These are phyloP conservation scores for Ophiostoma sp. DNA, from an alignment of 2,329 filamentous ascomycete genomes.

Conservation along the genomic window DNA sequence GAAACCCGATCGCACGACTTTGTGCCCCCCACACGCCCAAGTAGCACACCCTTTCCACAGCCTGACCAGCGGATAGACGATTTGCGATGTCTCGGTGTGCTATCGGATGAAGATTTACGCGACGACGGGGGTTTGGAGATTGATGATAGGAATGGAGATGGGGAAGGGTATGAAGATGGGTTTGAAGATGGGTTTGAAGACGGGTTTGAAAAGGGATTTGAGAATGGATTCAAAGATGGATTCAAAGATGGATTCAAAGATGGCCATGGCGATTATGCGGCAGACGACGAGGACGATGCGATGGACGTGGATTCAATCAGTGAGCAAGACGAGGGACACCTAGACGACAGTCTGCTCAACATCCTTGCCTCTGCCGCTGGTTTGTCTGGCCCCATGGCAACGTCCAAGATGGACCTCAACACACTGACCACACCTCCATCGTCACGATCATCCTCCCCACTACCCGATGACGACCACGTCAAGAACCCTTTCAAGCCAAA, in stretches of 20 bases:
- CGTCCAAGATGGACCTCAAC: constrained; percentile 8
- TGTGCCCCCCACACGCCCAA: constrained; percentile 49
- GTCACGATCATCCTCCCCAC: not conserved
- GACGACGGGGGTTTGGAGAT: not conserved
- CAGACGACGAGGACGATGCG: constrained; percentile 24
- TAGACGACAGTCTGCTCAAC: not conserved
- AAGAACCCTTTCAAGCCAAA: not conserved
- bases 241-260: not conserved
- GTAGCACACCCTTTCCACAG: constrained; percentile 56
- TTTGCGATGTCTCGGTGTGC: constrained; percentile 39
- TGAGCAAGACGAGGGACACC: constrained; percentile 15
- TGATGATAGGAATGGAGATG: not conserved
- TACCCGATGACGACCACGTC: not conserved
- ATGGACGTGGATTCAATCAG: constrained; percentile 28
- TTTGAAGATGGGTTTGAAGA: not conserved
- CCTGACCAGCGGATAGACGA: constrained; percentile 46
- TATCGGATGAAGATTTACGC: constrained; percentile 26
- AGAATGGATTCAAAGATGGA: not conserved
- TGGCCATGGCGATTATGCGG: not conserved
- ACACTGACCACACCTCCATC: not conserved
- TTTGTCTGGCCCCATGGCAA: not conserved
- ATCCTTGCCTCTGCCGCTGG: not conserved
- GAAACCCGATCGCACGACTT: constrained; percentile 45
- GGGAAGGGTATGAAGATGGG: not conserved
- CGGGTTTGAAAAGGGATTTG: not conserved